These are phyloP conservation scores for Hippophae gyantsensis DNA, from an alignment of 306 rosid genomes.

Conservation along the genomic window DNA sequence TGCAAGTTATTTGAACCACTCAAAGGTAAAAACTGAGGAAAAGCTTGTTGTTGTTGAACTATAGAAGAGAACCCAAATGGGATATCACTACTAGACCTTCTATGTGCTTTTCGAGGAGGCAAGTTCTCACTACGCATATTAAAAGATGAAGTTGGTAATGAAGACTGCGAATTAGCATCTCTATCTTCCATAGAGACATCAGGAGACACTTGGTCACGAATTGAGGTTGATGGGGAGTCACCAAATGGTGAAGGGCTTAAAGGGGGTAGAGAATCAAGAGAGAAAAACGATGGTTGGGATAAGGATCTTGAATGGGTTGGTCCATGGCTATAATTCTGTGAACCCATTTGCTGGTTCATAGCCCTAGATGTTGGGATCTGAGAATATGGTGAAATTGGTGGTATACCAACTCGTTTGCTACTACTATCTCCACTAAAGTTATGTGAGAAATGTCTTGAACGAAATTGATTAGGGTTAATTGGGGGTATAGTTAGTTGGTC, in stretches of 20 bases:
- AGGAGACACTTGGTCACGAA: constrained; percentile 42
- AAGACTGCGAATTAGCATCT: constrained; percentile 51
- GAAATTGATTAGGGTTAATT: constrained; percentile 47
- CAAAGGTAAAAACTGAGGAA: constrained; percentile 52
- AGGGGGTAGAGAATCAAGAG: constrained; percentile 73
- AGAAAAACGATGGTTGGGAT: constrained; percentile 74
- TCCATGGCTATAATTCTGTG: constrained; percentile 38
- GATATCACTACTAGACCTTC: constrained; percentile 84
- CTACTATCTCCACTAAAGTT: constrained; percentile 27
- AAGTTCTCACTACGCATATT: constrained; percentile 33
- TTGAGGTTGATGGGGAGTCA: constrained; percentile 51
- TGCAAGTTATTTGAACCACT: constrained; percentile 36
- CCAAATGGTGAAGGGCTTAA: constrained; percentile 72
- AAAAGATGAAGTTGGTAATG: constrained; percentile 59
- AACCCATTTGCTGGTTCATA: constrained; percentile 31
- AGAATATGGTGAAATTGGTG: constrained; percentile 81
- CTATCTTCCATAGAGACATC: constrained; percentile 86
- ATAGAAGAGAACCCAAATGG: constrained; percentile 73
- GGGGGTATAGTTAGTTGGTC: constrained; percentile 62
- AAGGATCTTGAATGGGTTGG: constrained; percentile 79
- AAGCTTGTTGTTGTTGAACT: constrained; percentile 34
- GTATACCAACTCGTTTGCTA: constrained; percentile 51
- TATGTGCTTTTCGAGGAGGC: constrained; percentile 78
- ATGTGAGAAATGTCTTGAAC: constrained; percentile 45
- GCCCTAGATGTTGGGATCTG: constrained; percentile 78